Base-by-base conservation (phyloP, 2,329 filamentous ascomycete species). In the Penicillium psychrosexuale region DNA sequence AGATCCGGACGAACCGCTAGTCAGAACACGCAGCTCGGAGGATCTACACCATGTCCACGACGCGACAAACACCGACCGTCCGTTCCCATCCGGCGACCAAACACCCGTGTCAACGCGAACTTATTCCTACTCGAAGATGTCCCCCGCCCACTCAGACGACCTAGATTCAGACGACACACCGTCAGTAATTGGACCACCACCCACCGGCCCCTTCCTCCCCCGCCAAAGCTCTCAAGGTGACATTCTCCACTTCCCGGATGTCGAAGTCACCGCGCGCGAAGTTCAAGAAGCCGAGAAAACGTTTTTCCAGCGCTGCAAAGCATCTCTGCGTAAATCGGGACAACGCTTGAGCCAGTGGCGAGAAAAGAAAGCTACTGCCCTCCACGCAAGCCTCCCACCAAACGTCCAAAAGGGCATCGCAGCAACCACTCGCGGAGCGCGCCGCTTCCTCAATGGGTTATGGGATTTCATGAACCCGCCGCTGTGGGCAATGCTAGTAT, bases 391-490 rank as follows among this genome's bases (percentile, higher is more conserved):
- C 27, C 75, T 88, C 9, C 85, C 85, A 4, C 60, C 64, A 5
- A 74, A 78, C 17, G 56, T 83, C 0, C 84, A 87, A 64, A 80
- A 75, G 47, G 61, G 69, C 7, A 66, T 86, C 4, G 72, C 76
- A 9, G 75, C 71, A 24, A 59, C 76, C 17, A 75, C 71, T 42
- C 71, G 67, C 31, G 74, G 71, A 39, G 50, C 76, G 30, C 64
- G 63, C 72, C 82, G 71, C 59, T 87, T 90, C 63, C 74, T 83
- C 62, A 75, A 75, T 46, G 91, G 91, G 49, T 71, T 92, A 12
- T 94, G 89, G 89, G 88, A 89, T 45, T 96, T 97, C 72, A 97
- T 99, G 93, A 97, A 97, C 74, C 93, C 94, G 39, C 94, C 94
- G 0, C 85, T 99, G 27, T 97, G 92, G 91, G 92, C 94, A 30